Percentiles rank a stretch among this genome's conserved stretches.
These are phyloP conservation scores for Claviceps paspali DNA, from an alignment of 2,329 filamentous ascomycete species.

Conservation along the genomic window DNA sequence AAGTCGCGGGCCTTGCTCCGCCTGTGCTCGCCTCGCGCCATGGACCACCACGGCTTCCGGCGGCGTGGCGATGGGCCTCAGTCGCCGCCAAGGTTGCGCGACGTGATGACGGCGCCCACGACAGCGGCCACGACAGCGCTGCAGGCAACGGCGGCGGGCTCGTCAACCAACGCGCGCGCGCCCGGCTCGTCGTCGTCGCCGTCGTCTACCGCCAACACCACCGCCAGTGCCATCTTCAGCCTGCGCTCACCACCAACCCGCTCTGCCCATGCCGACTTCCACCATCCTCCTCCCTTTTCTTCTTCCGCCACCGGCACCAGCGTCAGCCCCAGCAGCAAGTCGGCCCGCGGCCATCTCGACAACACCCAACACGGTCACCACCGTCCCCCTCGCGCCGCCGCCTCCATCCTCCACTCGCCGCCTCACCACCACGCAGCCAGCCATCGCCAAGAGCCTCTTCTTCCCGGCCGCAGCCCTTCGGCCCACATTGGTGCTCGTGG, in stretches of 20 bases:
- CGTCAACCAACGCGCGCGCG: too few relatives aligned
- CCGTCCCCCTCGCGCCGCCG: conserved; percentile 11
- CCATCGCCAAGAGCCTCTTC: conserved; percentile 8
- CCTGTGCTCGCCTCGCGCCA: not conserved
- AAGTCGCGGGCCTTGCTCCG: too few relatives aligned
- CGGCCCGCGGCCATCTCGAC: conserved; percentile 12
- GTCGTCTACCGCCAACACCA: too few relatives aligned
- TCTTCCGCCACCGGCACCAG: conserved; percentile 14
- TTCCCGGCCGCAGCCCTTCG: conserved; percentile 10
- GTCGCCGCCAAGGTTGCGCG: conserved; percentile 10
- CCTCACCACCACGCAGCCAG: conserved; percentile 3
- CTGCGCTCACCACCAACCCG: conserved; percentile 33
- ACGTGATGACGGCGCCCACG: too few relatives aligned
- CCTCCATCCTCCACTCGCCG: conserved; percentile 15
- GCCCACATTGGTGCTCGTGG: not conserved
- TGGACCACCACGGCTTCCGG: not conserved
- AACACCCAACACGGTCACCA: not conserved
- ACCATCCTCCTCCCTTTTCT: conserved; percentile 16
- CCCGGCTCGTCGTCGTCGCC: conserved; percentile 2
- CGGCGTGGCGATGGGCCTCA: conserved; percentile 8
- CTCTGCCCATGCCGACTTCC: conserved; percentile 22
- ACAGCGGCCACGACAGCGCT: too few relatives aligned
- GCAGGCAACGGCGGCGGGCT: conserved; percentile 3
- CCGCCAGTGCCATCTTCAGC: conserved; percentile 22
- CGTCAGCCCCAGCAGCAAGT: conserved; percentile 15